These are phyloP conservation scores for Microdochium bolleyi DNA, from an alignment of 2,329 filamentous ascomycete genomes.

Conservation along the genomic window DNA sequence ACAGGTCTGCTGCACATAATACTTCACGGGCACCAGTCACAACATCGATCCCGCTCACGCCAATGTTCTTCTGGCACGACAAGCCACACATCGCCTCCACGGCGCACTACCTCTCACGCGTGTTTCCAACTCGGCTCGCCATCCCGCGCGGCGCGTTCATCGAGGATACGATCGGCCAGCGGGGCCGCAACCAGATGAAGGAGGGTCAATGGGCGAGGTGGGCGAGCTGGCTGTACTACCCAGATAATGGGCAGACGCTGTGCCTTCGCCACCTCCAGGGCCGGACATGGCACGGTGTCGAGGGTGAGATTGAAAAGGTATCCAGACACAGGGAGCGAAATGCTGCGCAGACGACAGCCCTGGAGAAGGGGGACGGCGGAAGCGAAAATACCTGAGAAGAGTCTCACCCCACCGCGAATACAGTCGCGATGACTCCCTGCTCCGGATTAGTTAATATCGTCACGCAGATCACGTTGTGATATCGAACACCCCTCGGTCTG, in stretches of 20 bases:
- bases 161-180: slow-evolving; percentile 47
- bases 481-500: too few relatives aligned
- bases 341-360: neutral
- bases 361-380: neutral
- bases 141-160: slow-evolving; percentile 46
- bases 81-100: slow-evolving; percentile 45
- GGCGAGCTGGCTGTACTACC: slow-evolving; percentile 49
- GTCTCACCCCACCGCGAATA: too few relatives aligned
- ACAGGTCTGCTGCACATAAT: too few relatives aligned
- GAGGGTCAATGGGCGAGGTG: slow-evolving; percentile 40
- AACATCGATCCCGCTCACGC: slow-evolving; percentile 35
- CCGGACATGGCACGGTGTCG: slow-evolving; percentile 37
- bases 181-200: slow-evolving; percentile 49
- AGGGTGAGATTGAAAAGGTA: slow-evolving; percentile 17
- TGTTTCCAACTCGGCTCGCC: slow-evolving; percentile 41
- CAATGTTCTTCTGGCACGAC: slow-evolving; percentile 52
- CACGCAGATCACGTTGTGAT: too few relatives aligned
- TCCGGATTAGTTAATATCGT: too few relatives aligned
- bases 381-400: neutral
- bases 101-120: slow-evolving; percentile 37
- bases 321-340: slow-evolving; percentile 9
- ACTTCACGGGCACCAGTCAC: too few relatives aligned
- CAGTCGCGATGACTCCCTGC: too few relatives aligned
- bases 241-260: slow-evolving; percentile 31
- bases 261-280: slow-evolving; percentile 44